Conservation (phyloP, 2,329 filamentous ascomycete genomes). For the Colletotrichum lindemuthianum region DNA sequence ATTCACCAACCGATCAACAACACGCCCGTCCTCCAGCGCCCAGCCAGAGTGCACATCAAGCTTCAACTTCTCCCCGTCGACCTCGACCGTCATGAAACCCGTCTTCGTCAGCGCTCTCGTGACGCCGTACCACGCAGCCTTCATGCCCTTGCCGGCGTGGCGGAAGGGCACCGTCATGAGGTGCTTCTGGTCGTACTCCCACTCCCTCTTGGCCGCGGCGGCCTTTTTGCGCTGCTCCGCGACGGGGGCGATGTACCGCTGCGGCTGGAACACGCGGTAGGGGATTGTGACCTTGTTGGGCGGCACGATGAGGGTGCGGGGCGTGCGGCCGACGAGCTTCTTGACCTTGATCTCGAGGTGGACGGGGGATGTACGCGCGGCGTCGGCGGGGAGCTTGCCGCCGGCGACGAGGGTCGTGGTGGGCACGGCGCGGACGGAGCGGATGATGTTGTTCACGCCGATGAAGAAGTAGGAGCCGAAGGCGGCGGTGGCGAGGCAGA, state of each 20-base stretch:
- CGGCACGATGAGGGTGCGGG: constrained; percentile 53
- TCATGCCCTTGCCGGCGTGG: constrained; percentile 54
- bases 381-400: constrained; percentile 8
- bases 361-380: constrained; percentile 41
- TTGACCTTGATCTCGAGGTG: constrained; percentile 64
- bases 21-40: constrained; percentile 67
- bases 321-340: constrained; percentile 59
- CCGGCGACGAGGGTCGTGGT: constrained; percentile 36
- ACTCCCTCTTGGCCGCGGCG: constrained; percentile 50
- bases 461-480: constrained; percentile 70
- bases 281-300: constrained; percentile 51
- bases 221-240: constrained; percentile 41
- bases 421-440: constrained; percentile 65
- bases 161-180: constrained; percentile 68
- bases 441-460: constrained; percentile 67
- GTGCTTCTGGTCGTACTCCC: constrained; percentile 64
- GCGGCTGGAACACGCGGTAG: constrained; percentile 46
- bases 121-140: constrained; percentile 55
- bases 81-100: constrained; percentile 62
- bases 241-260: constrained; percentile 22
- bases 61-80: constrained; percentile 63
- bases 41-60: constrained; percentile 67
- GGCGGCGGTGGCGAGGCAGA: constrained; percentile 66
- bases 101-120: constrained; percentile 64
- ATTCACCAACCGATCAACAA: constrained; percentile 64